phyloP scores from a whole-genome alignment of 1,139 yeast genomes.

The Arxiozyma bovina region DNA sequence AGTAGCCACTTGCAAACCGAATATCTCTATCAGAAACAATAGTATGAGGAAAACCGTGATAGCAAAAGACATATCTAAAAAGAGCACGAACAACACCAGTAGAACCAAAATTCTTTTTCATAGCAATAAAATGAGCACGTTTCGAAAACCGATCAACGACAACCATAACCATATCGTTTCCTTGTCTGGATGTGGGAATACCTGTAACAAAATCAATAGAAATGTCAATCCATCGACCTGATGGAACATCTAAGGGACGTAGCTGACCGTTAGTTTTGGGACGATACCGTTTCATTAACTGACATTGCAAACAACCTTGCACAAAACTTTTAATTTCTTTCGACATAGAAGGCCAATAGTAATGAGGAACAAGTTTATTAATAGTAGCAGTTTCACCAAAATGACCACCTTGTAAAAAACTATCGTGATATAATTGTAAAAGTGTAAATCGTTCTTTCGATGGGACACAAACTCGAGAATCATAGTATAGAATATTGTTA shows the following conservation, averaged over 20 bases:
- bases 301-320: conserved; percentile 9
- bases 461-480: conserved; percentile 7
- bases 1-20: conserved; percentile 7
- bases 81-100: conserved; percentile 3
- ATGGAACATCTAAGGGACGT: conserved; percentile 6
- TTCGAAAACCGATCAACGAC: conserved; percentile 15
- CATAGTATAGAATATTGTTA: conserved; percentile 1
- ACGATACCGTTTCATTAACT: conserved; percentile 6
- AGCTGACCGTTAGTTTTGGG: conserved; percentile 4
- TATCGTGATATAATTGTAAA: neutral
- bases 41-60: conserved; percentile 15
- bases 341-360: conserved; percentile 9
- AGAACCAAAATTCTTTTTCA: neutral
- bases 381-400: neutral
- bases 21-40: conserved; percentile 14
- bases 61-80: conserved; percentile 8
- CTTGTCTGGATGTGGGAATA: conserved; percentile 1
- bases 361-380: neutral
- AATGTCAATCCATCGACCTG: conserved; percentile 11
- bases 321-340: neutral
- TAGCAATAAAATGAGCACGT: conserved; percentile 13
- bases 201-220: conserved; percentile 11
- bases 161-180: conserved; percentile 10
- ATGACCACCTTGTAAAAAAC: neutral
- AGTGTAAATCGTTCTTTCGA: neutral